Conservation (phyloP, 2,329 filamentous ascomycete species). For the Remersonia thermophila region DNA sequence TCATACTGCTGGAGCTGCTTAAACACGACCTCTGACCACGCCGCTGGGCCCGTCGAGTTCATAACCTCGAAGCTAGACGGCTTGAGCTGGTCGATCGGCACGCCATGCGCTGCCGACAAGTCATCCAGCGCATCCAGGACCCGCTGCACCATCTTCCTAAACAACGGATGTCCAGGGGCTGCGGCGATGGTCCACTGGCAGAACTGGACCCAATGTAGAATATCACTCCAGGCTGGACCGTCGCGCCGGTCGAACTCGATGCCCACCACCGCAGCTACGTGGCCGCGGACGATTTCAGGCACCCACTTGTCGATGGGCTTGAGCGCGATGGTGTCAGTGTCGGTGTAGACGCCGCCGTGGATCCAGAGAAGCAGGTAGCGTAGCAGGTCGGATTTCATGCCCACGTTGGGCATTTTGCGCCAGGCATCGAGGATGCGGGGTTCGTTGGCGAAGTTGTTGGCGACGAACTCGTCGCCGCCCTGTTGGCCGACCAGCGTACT, state of each 20-base stretch:
- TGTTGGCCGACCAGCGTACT: slow-evolving; percentile 18
- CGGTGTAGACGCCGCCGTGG: slow-evolving; percentile 38
- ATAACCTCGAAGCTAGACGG: slow-evolving; percentile 20
- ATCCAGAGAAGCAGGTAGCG: slow-evolving; percentile 19
- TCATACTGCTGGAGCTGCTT: slow-evolving; percentile 17
- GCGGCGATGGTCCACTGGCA: slow-evolving; percentile 26
- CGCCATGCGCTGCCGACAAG: slow-evolving; percentile 7
- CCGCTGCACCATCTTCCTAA: slow-evolving; percentile 17
- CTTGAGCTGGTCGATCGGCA: slow-evolving; percentile 9
- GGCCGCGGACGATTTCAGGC: slow-evolving; percentile 11
- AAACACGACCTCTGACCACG: slow-evolving; percentile 23
- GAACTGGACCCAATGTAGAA: slow-evolving; percentile 21
- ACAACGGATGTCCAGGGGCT: slow-evolving; percentile 22
- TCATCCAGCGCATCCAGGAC: slow-evolving; percentile 16
- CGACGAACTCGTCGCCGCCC: slow-evolving; percentile 19
- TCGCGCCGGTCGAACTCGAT: slow-evolving; percentile 23
- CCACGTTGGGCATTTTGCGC: slow-evolving; percentile 17
- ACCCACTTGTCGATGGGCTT: slow-evolving; percentile 31
- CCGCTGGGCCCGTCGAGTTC: slow-evolving; percentile 22
- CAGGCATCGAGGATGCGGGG: slow-evolving; percentile 15
- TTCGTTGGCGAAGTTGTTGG: slow-evolving; percentile 13
- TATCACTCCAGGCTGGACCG: slow-evolving; percentile 18
- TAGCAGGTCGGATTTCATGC: slow-evolving; percentile 21
- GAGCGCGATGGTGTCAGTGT: slow-evolving; percentile 47
- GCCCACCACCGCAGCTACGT: slow-evolving; percentile 19